These are phyloP conservation scores for Paraconiothyrium sp. DNA, from an alignment of 2,329 filamentous ascomycete species.

Conservation along the genomic window DNA sequence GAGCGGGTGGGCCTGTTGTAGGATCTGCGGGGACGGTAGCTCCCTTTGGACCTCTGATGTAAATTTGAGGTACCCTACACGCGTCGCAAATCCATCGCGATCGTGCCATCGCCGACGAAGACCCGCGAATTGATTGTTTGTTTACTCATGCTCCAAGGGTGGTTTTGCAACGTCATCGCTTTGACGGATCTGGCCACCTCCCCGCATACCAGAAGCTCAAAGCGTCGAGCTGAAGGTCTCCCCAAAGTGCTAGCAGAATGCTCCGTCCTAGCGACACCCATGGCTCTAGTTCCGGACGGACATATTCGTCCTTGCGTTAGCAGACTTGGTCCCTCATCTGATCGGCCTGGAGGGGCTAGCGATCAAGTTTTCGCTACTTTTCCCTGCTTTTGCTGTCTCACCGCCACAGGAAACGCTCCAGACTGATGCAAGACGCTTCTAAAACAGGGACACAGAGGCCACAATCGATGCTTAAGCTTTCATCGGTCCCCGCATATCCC, in stretches of 20 bases:
- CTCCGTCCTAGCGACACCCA: not conserved
- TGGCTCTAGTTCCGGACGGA: not conserved
- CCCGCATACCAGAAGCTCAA: not conserved
- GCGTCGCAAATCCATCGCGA: not conserved
- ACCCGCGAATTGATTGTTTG: not conserved
- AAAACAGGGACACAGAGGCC: slow-evolving; percentile 15
- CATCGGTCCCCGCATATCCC: slow-evolving; percentile 27
- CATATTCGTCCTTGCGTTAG: not conserved
- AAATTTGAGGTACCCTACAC: slow-evolving; percentile 2
- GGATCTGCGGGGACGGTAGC: slow-evolving; percentile 5
- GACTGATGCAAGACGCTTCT: slow-evolving; percentile 16
- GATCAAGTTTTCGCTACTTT: slow-evolving; percentile 26
- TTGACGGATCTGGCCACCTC: not conserved
- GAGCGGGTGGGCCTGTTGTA: not conserved
- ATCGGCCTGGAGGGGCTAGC: not conserved
- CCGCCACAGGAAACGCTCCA: slow-evolving; percentile 25
- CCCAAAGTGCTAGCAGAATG: slow-evolving; percentile 1
- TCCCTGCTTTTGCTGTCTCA: slow-evolving; percentile 17
- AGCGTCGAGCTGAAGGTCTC: slow-evolving; percentile 4
- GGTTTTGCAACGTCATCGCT: slow-evolving; percentile 5
- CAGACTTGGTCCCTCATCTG: not conserved
- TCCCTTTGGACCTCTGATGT: slow-evolving; percentile 2
- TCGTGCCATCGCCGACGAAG: not conserved
- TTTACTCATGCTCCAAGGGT: not conserved
- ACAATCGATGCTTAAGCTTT: slow-evolving; percentile 35